Percentiles rank a stretch among this genome's conserved stretches.
phyloP scores from a whole-genome alignment of 306 rosid genomes.

The Parietaria judaica region DNA sequence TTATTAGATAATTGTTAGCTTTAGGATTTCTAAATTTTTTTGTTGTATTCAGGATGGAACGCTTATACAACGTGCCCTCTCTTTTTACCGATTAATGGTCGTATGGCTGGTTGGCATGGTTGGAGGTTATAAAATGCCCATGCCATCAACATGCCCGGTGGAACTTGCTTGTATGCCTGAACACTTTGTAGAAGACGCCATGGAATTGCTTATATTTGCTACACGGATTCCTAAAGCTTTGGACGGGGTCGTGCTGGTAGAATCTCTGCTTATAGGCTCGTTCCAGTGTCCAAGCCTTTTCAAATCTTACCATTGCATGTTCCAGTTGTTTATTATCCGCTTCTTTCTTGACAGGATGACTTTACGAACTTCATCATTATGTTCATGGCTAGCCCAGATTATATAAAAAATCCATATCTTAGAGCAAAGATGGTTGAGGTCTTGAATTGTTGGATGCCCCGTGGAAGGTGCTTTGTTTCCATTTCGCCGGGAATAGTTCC shows the following conservation, averaged over 20 bases:
- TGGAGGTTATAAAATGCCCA: conserved; percentile 98
- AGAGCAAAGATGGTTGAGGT: conserved; percentile 99
- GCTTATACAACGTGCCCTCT: conserved; percentile 68
- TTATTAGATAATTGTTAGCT: not conserved
- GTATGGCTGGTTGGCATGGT: conserved; percentile 91
- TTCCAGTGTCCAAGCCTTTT: conserved; percentile 6
- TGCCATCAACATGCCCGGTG: conserved; percentile 66
- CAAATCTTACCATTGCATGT: conserved; percentile 1
- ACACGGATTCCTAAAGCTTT: conserved; percentile 95
- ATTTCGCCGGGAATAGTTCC: conserved; percentile 10
- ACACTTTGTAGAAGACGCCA: conserved; percentile 97
- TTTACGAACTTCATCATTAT: conserved; percentile 94
- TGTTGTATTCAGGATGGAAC: conserved; percentile 54
- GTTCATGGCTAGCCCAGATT: conserved; percentile 97
- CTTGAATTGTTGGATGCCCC: conserved; percentile 97
- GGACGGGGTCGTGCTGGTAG: conserved; percentile 83
- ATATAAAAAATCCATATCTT: conserved; percentile 80
- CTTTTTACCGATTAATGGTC: conserved; percentile 82
- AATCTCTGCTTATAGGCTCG: conserved; percentile 2
- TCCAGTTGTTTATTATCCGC: not conserved
- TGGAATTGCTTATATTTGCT: conserved; percentile 95
- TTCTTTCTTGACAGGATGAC: conserved; percentile 66
- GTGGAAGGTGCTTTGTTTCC: conserved; percentile 55
- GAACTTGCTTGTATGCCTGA: conserved; percentile 93
- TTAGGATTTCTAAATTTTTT: conserved; percentile 5